Conservation (phyloP, 495 filamentous ascomycete genomes). For the Cladorrhinum samala region DNA sequence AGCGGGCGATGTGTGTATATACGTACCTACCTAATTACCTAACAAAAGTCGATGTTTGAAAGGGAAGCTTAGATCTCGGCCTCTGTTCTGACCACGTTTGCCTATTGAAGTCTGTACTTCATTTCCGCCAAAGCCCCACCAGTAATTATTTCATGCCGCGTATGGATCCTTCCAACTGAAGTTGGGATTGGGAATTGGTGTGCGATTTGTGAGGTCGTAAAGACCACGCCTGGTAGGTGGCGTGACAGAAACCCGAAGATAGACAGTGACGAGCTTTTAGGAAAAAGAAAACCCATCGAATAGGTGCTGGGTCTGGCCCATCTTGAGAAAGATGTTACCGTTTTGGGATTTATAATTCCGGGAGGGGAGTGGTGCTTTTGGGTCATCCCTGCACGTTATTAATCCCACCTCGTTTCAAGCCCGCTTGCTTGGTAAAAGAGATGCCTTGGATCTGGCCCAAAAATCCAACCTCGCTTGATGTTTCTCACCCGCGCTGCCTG, state of each 20-base stretch:
- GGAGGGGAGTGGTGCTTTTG: background rate
- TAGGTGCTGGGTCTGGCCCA: no score
- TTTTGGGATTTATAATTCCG: no score
- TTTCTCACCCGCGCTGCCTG: background rate
- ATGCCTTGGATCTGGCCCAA: background rate
- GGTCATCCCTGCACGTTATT: background rate
- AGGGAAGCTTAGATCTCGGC: no score
- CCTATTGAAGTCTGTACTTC: no score
- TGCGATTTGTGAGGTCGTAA: background rate
- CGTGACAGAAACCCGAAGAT: background rate
- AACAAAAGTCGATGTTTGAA: no score
- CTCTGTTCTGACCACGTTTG: no score
- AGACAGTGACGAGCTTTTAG: background rate
- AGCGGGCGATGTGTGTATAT: no score
- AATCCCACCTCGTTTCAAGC: background rate
- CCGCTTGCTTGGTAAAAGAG: background rate
- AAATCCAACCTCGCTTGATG: background rate
- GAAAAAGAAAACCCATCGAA: background rate
- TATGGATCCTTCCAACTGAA: background rate
- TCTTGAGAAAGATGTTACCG: no score
- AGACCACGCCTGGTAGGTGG: background rate
- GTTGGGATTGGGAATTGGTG: background rate
- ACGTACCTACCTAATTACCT: no score
- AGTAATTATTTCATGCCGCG: background rate
- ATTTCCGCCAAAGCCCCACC: no score